Conservation (phyloP, 257 asterid genomes). For the Nicotiana tabacum region DNA sequence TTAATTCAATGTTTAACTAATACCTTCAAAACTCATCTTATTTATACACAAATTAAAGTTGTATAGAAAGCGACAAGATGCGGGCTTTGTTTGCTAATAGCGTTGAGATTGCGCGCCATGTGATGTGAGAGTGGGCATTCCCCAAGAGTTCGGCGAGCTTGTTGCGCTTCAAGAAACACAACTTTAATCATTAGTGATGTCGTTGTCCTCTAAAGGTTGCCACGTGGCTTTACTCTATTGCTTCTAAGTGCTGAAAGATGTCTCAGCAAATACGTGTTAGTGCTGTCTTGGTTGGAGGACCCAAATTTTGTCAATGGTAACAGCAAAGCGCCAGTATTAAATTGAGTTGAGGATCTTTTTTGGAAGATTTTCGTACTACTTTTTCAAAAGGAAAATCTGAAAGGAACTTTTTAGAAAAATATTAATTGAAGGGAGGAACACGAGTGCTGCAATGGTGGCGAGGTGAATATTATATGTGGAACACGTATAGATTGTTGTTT, state of each 20-base stretch:
- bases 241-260: constrained; percentile 9
- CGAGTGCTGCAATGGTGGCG: neutral
- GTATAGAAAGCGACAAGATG: constrained; percentile 15
- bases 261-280: constrained; percentile 4
- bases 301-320: constrained; percentile 7
- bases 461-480: neutral
- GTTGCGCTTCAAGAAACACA: neutral
- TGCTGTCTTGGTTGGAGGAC: constrained; percentile 19
- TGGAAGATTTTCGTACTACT: neutral
- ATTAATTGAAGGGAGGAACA: neutral
- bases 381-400: neutral
- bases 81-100: neutral
- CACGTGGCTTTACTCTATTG: neutral
- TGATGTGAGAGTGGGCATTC: constrained; percentile 15
- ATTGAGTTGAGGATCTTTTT: neutral
- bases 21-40: neutral
- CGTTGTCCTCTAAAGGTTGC: neutral
- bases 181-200: neutral
- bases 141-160: neutral
- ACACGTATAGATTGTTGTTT: neutral
- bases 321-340: constrained; percentile 6
- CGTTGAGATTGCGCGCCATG: constrained; percentile 8
- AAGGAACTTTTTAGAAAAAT: neutral
- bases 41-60: constrained; percentile 1
- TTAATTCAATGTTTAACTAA: neutral